These are phyloP conservation scores for Bigelowiella natans DNA, from an alignment of 78 protist genomes.

Conservation along the genomic window DNA sequence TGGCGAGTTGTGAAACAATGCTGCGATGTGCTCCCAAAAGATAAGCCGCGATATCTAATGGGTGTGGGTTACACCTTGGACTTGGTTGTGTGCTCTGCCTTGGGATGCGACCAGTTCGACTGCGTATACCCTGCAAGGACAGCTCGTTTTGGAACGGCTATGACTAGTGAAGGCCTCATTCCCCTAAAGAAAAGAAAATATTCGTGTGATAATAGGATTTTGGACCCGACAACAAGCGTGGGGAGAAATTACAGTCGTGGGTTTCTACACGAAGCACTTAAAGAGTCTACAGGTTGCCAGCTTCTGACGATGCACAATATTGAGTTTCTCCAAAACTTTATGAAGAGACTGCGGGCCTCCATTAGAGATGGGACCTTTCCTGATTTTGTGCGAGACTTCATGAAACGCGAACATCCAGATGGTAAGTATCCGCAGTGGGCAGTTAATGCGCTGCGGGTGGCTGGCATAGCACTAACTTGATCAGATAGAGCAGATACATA, in stretches of 20 bases:
- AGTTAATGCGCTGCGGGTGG: neutral
- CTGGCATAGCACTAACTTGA: neutral
- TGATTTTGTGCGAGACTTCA: neutral
- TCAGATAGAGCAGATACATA: too few relatives aligned
- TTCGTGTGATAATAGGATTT: neutral
- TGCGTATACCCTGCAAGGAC: slow-evolving; percentile 86
- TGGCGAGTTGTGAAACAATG: neutral
- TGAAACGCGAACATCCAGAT: neutral
- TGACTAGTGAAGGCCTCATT: neutral
- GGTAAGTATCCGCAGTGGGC: neutral
- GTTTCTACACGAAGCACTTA: neutral
- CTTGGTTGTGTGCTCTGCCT: slow-evolving; percentile 77
- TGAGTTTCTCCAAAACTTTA: neutral
- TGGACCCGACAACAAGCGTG: neutral
- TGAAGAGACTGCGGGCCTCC: neutral
- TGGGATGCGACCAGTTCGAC: slow-evolving; percentile 82
- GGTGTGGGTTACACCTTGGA: slow-evolving; percentile 94
- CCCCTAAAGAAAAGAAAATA: neutral
- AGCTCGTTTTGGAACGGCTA: slow-evolving; percentile 41
- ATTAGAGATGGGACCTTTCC: neutral
- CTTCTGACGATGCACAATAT: slow-evolving; percentile 3
- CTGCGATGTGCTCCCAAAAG: neutral
- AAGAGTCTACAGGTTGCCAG: neutral
- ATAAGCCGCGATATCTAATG: slow-evolving; percentile 66
- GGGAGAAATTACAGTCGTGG: neutral